Evolutionary conservation across 2,329 filamentous ascomycete species (phyloP).

Genomic region (Gnomoniopsis smithogilvyi): DNA sequence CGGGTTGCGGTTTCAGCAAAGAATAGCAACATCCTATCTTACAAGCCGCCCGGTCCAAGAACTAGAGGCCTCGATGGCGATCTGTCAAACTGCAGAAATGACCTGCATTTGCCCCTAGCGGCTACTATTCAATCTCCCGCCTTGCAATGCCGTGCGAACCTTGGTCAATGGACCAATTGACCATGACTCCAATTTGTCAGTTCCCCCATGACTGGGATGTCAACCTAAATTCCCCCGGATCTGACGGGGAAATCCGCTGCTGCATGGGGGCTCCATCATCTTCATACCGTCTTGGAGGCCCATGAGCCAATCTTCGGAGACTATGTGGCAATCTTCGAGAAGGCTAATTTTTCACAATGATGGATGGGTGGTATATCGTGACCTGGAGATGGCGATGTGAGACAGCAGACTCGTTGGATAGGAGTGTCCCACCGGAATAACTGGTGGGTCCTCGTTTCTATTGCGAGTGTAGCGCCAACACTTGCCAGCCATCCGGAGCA

Average conservation of each 20-base stretch:
- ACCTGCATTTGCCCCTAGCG: constrained; percentile 7
- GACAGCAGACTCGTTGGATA: constrained; percentile 43
- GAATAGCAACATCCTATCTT: constrained; percentile 22
- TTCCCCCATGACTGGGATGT: constrained; percentile 3
- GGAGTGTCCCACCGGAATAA: constrained; percentile 38
- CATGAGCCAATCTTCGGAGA: constrained; percentile 39
- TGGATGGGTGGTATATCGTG: constrained; percentile 15
- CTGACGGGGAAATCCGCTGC: neutral
- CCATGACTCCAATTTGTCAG: neutral
- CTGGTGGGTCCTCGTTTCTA: constrained; percentile 34
- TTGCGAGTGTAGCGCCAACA: constrained; percentile 36
- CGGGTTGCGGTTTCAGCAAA: constrained; percentile 27
- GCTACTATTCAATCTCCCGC: constrained; percentile 5
- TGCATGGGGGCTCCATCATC: constrained; percentile 9
- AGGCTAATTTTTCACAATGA: constrained; percentile 20
- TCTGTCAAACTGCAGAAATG: constrained; percentile 6
- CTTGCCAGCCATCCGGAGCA: constrained; percentile 36
- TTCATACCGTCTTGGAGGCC: constrained; percentile 34
- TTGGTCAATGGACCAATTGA: constrained; percentile 2
- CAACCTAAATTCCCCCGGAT: constrained; percentile 7
- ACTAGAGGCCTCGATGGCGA: constrained; percentile 1
- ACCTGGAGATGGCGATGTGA: constrained; percentile 41
- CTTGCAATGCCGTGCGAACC: neutral
- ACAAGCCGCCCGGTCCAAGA: constrained; percentile 9
- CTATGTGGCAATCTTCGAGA: constrained; percentile 36